phyloP scores from a whole-genome alignment of 108 stramenopile genomes.

The Fragilaria radians region DNA sequence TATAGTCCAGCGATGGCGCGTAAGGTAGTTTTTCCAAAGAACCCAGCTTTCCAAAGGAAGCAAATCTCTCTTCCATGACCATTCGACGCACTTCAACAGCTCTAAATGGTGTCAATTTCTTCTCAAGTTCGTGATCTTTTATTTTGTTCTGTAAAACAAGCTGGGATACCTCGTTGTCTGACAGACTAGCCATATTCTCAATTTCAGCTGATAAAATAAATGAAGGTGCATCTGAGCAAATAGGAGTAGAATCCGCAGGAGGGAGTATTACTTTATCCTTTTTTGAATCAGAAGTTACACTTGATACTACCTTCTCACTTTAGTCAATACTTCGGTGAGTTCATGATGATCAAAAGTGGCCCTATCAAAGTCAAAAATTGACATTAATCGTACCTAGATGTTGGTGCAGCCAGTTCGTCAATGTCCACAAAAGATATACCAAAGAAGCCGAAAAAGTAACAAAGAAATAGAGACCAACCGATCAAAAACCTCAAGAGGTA shows the following conservation, averaged over 20 bases:
- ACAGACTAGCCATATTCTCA: constrained; percentile 39
- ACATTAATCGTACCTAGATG: constrained; percentile 30
- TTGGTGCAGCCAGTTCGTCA: neutral
- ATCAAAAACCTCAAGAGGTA: constrained; percentile 57
- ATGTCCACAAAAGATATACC: constrained; percentile 81
- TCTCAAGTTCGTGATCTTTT: constrained; percentile 96
- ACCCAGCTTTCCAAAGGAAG: constrained; percentile 33
- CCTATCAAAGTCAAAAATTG: too few relatives aligned
- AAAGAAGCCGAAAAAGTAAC: constrained; percentile 97
- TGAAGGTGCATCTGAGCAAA: constrained; percentile 59
- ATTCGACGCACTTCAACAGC: constrained; percentile 89
- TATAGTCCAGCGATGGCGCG: constrained; percentile 78
- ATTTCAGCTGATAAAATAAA: constrained; percentile 4
- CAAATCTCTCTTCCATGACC: constrained; percentile 57
- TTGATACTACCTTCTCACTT: too few relatives aligned
- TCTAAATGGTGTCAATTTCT: constrained; percentile 79
- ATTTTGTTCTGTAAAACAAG: constrained; percentile 71
- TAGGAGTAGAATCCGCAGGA: constrained; percentile 61
- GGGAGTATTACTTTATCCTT: constrained; percentile 51
- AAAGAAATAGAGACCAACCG: constrained; percentile 70
- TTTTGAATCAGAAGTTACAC: constrained; percentile 14
- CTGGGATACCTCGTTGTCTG: constrained; percentile 64
- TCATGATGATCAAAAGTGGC: too few relatives aligned
- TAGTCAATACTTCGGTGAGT: neutral
- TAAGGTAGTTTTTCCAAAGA: constrained; percentile 61